Conservation (phyloP, 2,329 filamentous ascomycete genomes). For the Tolypocladium ovalisporum region DNA sequence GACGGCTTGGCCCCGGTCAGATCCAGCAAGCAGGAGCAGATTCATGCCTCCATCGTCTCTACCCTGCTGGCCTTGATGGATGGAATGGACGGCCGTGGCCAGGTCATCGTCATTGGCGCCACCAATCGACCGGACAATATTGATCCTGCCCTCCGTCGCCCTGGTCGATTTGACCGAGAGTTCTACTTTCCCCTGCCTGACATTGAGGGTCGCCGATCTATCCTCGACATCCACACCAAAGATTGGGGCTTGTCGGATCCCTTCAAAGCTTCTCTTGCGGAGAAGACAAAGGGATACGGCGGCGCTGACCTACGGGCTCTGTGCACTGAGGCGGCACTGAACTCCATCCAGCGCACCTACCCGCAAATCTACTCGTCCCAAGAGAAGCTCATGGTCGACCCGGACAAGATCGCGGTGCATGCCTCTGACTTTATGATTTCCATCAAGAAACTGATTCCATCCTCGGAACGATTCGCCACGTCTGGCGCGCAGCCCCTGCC, state of each 20-base stretch:
- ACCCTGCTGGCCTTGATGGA: conserved; percentile 93
- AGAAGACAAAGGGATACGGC: conserved; percentile 90
- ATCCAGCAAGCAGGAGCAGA: conserved; percentile 97
- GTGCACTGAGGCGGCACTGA: conserved; percentile 91
- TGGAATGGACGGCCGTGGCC: conserved; percentile 94
- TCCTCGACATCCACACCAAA: conserved; percentile 90
- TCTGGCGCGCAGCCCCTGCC: conserved; percentile 76
- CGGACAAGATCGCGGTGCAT: conserved; percentile 71
- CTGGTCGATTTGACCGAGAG: conserved; percentile 91
- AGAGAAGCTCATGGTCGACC: conserved; percentile 82
- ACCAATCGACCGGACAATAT: conserved; percentile 96
- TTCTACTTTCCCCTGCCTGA: conserved; percentile 96
- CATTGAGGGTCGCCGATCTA: conserved; percentile 66
- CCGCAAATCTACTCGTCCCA: conserved; percentile 91
- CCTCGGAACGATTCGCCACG: conserved; percentile 80
- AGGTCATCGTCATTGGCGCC: conserved; percentile 98
- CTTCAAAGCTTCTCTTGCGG: conserved; percentile 77
- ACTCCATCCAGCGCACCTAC: conserved; percentile 89
- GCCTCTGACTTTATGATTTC: conserved; percentile 97
- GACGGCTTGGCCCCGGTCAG: conserved; percentile 91
- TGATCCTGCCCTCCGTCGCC: conserved; percentile 86
- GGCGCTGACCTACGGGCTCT: conserved; percentile 90
- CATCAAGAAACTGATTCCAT: conserved; percentile 91
- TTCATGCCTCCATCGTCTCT: conserved; percentile 94
- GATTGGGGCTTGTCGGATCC: conserved; percentile 74